Base-by-base conservation (phyloP, 2,329 filamentous ascomycete species). In the Paraphoma sp. region DNA sequence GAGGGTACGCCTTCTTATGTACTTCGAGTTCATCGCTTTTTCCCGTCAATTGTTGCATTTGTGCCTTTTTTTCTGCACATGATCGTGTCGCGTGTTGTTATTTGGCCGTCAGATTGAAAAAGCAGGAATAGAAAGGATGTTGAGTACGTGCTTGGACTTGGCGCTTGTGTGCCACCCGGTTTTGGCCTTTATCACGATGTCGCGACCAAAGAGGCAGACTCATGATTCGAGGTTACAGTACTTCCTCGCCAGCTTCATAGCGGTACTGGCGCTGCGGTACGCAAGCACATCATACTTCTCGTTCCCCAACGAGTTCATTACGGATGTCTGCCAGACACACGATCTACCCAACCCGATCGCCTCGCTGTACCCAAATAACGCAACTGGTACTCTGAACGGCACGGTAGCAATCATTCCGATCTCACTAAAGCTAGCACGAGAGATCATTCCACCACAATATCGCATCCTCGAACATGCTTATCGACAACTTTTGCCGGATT, bases 301-400 rank as follows among this genome's bases (percentile, higher is more conserved):
- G 28, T 9, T 50, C 1, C 53, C 53, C 12, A 47, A 36, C 16
- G 53, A 57, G 42, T 12, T 14, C 6, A 42, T 44, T 5, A 6
- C 45, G 18, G 47, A 48, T 16, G 31, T 55, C 7, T 77, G 75
- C 53, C 60, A 64, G 14, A 67, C 67, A 5, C 41, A 68, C 36
- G 70, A 73, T 45, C 69, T 69, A 53, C 77, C 80, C n/a, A 86
- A 86, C 56, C 80, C 82, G 5, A 79, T 85, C 58, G 78, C 78
- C 2, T 69, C 76, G 5, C 54, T 76, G 17, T 84, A 83, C 55
- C 82, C 82, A 1, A 72, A 76, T 30, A 76, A 80, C 29, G 77
- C 81, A 11, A 86, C 82, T 0, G 84, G 84, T 3, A 82, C 82
- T 0, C 69, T 86, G 23, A 87, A 87, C 67, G 81, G 80, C 44